These are phyloP conservation scores for Boletus rubescentipes DNA, from an alignment of 768 basidiomycete genomes.

Conservation along the genomic window DNA sequence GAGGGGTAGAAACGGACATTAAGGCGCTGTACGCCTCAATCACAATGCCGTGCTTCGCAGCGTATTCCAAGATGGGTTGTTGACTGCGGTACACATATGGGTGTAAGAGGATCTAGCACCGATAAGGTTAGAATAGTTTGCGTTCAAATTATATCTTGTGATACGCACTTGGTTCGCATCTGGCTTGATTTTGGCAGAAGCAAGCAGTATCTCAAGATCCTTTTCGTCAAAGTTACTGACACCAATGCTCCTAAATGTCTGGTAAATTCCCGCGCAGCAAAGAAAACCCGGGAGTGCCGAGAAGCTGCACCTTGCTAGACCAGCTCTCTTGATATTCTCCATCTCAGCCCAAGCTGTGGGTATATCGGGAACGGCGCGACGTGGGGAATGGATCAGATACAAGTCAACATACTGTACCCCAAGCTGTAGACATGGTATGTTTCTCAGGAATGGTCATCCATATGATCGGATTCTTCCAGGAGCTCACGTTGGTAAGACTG, in stretches of 20 bases:
- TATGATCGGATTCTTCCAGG: neutral
- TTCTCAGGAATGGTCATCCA: neutral
- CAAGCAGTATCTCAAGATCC: constrained; percentile 53
- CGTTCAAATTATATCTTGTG: neutral
- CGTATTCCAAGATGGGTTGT: constrained; percentile 56
- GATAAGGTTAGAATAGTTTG: neutral
- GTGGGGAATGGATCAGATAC: constrained; percentile 66
- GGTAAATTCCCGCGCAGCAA: neutral
- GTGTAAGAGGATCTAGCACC: constrained; percentile 58
- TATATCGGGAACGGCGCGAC: constrained; percentile 55
- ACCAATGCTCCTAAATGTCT: constrained; percentile 56
- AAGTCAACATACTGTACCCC: constrained; percentile 66
- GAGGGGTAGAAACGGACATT: constrained; percentile 39
- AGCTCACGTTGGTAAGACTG: constrained; percentile 53
- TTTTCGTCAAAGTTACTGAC: constrained; percentile 65
- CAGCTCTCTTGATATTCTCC: constrained; percentile 57
- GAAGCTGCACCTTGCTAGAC: constrained; percentile 52
- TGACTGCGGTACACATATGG: constrained; percentile 64
- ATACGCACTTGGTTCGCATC: constrained; percentile 62
- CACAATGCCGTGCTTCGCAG: constrained; percentile 55
- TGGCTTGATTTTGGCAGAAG: constrained; percentile 61
- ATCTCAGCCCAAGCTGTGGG: constrained; percentile 62
- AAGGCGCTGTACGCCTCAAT: constrained; percentile 74
- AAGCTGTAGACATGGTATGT: constrained; percentile 51
- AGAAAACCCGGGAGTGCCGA: neutral